Evolutionary conservation across 148 eudicot genomes (phyloP).

Genomic region (Salicornia ramosissima): DNA sequence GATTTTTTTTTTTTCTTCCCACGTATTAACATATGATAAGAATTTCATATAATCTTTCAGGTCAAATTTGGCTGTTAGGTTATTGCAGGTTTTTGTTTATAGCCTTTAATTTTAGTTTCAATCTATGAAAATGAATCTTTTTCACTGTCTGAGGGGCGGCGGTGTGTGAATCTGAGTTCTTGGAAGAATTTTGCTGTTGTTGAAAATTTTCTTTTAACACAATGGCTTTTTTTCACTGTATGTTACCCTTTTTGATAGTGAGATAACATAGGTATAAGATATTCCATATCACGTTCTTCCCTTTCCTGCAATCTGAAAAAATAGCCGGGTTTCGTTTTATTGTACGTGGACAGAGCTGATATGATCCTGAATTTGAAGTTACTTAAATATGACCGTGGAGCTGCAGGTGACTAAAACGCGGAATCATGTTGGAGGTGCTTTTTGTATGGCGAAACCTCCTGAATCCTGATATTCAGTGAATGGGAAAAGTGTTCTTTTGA

Average conservation of each 20-base stretch:
- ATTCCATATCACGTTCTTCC: constrained; percentile 11
- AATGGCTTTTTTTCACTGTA: no score
- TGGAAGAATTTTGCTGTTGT: no score
- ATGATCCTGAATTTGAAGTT: constrained; percentile 16
- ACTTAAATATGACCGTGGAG: constrained; percentile 25
- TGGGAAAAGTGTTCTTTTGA: constrained; percentile 12
- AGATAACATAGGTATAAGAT: not conserved
- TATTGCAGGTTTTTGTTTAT: no score
- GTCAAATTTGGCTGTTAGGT: no score
- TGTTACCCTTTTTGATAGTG: not conserved
- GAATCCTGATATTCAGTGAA: constrained; percentile 4
- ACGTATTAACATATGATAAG: no score
- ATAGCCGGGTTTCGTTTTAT: constrained; percentile 14
- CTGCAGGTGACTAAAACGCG: constrained; percentile 22
- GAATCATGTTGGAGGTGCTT: constrained; percentile 13
- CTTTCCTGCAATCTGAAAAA: constrained; percentile 10
- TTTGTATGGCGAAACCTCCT: constrained; percentile 15
- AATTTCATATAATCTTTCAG: no score
- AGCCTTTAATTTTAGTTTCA: no score
- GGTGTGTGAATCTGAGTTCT: no score
- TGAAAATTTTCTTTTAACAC: no score
- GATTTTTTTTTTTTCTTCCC: no score
- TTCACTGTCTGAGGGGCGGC: no score
- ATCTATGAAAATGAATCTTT: no score
- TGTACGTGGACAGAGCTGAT: constrained; percentile 22